Conservation (phyloP, 2,329 filamentous ascomycete genomes). For the Stemphylium vesicarium region DNA sequence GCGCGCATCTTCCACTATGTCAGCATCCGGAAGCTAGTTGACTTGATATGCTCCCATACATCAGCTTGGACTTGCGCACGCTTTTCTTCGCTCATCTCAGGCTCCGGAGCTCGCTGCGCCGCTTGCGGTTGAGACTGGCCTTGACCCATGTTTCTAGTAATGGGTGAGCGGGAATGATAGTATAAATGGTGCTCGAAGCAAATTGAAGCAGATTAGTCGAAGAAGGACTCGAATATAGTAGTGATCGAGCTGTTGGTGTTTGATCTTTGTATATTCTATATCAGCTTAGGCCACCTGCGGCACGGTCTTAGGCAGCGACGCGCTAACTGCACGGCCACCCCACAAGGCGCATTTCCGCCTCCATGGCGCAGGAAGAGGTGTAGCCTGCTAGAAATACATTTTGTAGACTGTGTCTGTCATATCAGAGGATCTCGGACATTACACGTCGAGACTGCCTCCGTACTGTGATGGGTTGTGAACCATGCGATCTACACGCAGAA, state of each 20-base stretch:
- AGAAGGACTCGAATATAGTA: too few relatives aligned
- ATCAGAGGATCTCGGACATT: too few relatives aligned
- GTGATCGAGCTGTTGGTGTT: neutral
- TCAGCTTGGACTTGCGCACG: constrained; percentile 31
- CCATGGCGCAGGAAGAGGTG: too few relatives aligned
- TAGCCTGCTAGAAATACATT: too few relatives aligned
- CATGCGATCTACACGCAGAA: too few relatives aligned
- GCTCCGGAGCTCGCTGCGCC: constrained; percentile 24
- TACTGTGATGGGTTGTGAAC: too few relatives aligned
- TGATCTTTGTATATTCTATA: neutral
- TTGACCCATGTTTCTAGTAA: constrained; percentile 27
- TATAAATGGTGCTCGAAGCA: too few relatives aligned
- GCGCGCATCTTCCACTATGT: constrained; percentile 35
- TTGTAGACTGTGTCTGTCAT: too few relatives aligned
- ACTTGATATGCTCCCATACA: constrained; percentile 14
- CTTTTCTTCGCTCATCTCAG: constrained; percentile 32
- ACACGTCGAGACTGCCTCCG: too few relatives aligned
- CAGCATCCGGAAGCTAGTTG: neutral
- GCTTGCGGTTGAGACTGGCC: constrained; percentile 26
- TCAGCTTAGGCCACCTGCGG: neutral
- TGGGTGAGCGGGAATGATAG: too few relatives aligned
- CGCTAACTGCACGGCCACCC: neutral
- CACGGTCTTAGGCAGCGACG: neutral
- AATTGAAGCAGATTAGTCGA: too few relatives aligned
- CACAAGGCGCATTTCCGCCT: too few relatives aligned